Base-by-base conservation (phyloP, 768 basidiomycete genomes). In the Leccinum rimulosum region DNA sequence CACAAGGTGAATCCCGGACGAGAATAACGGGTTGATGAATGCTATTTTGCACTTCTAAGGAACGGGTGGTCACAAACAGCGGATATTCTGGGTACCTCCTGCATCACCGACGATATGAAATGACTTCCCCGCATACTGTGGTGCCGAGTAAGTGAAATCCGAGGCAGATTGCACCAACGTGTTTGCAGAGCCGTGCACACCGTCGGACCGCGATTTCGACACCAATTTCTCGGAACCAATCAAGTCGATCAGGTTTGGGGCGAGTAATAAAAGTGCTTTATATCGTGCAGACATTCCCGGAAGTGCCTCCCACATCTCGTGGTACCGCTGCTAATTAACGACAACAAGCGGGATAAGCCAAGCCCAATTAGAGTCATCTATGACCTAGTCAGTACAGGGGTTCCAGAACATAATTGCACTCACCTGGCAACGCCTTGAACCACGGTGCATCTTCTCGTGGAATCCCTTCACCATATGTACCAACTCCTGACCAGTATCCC, bases 311-410 rank as follows among this genome's bases (percentile, higher is more conserved):
- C 76, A 75, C 55, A 74, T 79, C 54, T 74, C 70, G 54, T 79
- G 76, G 66, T 82, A 82, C 10, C 68, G 57, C 50, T 78, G 77
- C 60, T 87, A 79, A 61, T 85, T 80, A 75, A 86, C 81, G 6
- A 87, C 84, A 25, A 88, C 70, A n/a, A 88, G 73, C 50, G 86
- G 85, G 51, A 88, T 87, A 48, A 83, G 85, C 86, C 86, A 88
- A 31, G 84, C 83, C 86, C 86, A 88, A 6, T 86, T 86, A 17
- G 84, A 82, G 70, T 85, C 83, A 61, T 87, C 86, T 87, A 58
- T 36, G 45, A 10, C 15, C 52, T 30, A 5, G 50, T 61, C 28
- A 56, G 55, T 56, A 6, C 57, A 27, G 49, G 48, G 35, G n/a
- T 57, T 53, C 53, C 19, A 28, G 17, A n/a, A 5, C 33, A 17